phyloP scores from a whole-genome alignment of 495 filamentous ascomycete species.

The Xeromyces bisporus region DNA sequence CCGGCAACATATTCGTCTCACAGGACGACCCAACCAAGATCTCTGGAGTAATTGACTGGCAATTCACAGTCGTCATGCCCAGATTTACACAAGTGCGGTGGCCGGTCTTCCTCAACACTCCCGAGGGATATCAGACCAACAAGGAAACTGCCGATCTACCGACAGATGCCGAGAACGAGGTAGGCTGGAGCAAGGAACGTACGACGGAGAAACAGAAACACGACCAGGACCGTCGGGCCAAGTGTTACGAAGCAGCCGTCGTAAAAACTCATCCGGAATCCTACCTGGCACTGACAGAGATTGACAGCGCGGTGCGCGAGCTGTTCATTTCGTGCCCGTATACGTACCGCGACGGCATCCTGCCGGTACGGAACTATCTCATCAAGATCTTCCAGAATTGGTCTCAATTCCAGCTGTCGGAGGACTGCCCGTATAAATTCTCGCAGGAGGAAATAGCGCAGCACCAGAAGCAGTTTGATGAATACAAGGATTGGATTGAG shows the following conservation, averaged over 20 bases:
- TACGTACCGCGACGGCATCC: conserved; percentile 13
- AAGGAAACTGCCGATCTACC: conserved; percentile 12
- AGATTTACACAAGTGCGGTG: conserved; percentile 15
- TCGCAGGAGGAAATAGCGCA: conserved; percentile 6
- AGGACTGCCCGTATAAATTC: conserved; percentile 8
- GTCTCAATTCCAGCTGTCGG: conserved; percentile 7
- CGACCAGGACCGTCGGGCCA: conserved; percentile 6
- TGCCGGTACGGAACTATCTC: conserved; percentile 14
- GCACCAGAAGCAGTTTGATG: conserved; percentile 7
- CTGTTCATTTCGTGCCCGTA: conserved; percentile 8
- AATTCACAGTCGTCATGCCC: conserved; percentile 10
- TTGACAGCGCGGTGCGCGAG: conserved; percentile 6
- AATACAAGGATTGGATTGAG: conserved; percentile 12
- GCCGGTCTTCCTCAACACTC: conserved; percentile 13
- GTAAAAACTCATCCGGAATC: conserved; percentile 8
- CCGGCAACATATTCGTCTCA: conserved; percentile 18
- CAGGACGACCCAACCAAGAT: conserved; percentile 10
- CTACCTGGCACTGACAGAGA: conserved; percentile 8
- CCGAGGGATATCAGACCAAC: conserved; percentile 9
- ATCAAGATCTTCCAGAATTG: conserved; percentile 10
- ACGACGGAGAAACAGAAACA: neutral
- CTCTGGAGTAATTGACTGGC: conserved; percentile 11
- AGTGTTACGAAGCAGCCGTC: conserved; percentile 14
- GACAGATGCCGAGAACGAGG: conserved; percentile 9
- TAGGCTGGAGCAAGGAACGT: conserved; percentile 3